A percentile compares a stretch with the other conserved stretches of the same genome.
Conservation (phyloP, 2,329 filamentous ascomycete species). For the Fusarium nelsonii region DNA sequence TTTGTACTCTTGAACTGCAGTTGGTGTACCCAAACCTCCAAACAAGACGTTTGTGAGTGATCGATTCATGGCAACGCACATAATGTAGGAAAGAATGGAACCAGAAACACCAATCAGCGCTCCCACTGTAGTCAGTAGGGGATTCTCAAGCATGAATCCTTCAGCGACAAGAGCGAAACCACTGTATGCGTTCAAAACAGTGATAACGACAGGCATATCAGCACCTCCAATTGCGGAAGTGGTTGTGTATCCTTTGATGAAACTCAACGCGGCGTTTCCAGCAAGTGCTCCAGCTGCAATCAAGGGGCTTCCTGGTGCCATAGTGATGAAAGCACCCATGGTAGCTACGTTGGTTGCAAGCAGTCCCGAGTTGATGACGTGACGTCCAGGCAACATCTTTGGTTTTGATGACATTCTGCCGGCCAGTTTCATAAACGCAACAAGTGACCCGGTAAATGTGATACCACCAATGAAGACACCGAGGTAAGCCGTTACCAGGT, state of each 20-base stretch:
- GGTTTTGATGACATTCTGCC: constrained; percentile 86
- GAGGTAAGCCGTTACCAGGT: constrained; percentile 87
- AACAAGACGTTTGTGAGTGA: constrained; percentile 91
- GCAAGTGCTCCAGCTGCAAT: constrained; percentile 83
- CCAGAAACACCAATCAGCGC: constrained; percentile 90
- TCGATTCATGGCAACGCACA: constrained; percentile 92
- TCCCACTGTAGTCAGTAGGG: constrained; percentile 85
- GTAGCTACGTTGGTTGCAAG: constrained; percentile 83
- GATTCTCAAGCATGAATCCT: constrained; percentile 91
- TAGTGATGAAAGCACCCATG: constrained; percentile 84
- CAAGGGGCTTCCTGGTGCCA: constrained; percentile 82
- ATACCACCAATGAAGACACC: constrained; percentile 89
- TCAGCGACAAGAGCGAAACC: constrained; percentile 92
- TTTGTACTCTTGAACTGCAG: constrained; percentile 72
- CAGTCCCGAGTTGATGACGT: constrained; percentile 79
- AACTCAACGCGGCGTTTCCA: constrained; percentile 82
- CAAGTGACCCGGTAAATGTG: constrained; percentile 91
- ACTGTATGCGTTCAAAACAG: constrained; percentile 89
- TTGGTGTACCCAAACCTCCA: constrained; percentile 78
- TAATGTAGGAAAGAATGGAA: constrained; percentile 88
- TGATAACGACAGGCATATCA: constrained; percentile 94
- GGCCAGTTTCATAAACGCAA: constrained; percentile 88
- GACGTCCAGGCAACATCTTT: constrained; percentile 77
- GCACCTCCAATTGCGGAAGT: constrained; percentile 92
- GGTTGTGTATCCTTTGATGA: constrained; percentile 88